These are phyloP conservation scores for Boletellus sp. DNA, from an alignment of 768 basidiomycete species.

Conservation along the genomic window DNA sequence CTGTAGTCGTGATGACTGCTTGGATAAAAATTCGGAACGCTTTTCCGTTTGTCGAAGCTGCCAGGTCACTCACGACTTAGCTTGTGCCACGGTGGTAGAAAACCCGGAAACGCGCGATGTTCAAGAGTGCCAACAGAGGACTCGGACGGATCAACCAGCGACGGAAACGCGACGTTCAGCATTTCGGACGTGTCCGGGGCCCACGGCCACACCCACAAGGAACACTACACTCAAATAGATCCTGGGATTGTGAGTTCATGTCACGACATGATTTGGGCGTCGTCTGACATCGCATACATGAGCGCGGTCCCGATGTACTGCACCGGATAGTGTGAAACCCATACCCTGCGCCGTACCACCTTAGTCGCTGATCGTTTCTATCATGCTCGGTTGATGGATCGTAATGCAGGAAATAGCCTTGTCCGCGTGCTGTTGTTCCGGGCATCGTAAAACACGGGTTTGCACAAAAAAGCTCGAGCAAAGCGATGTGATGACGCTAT, in stretches of 20 bases:
- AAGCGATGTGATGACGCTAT: too few relatives aligned
- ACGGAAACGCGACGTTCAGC: not conserved
- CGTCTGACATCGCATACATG: slow-evolving; percentile 2
- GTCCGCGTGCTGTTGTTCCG: too few relatives aligned
- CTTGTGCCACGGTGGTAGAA: too few relatives aligned
- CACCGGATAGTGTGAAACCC: not conserved
- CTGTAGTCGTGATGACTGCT: too few relatives aligned
- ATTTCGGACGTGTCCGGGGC: too few relatives aligned
- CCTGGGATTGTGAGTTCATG: slow-evolving; percentile 5
- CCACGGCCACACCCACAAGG: slow-evolving; percentile 3
- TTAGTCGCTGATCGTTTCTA: too few relatives aligned
- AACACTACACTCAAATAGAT: slow-evolving; percentile 3
- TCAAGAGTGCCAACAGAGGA: not conserved
- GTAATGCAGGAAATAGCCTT: too few relatives aligned
- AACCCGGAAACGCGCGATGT: too few relatives aligned
- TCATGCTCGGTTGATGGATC: too few relatives aligned
- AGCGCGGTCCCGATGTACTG: slow-evolving; percentile 5
- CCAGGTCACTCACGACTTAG: not conserved
- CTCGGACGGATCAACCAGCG: slow-evolving; percentile 14
- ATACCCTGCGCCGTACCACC: too few relatives aligned
- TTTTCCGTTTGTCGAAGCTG: slow-evolving; percentile 43
- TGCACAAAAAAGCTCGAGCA: too few relatives aligned
- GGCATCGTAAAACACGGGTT: too few relatives aligned
- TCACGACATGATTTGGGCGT: slow-evolving; percentile 10
- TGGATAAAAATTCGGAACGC: slow-evolving; percentile 21